Conservation (phyloP, 371 early-diverging fungal genomes). For the Mucor ambiguus region DNA sequence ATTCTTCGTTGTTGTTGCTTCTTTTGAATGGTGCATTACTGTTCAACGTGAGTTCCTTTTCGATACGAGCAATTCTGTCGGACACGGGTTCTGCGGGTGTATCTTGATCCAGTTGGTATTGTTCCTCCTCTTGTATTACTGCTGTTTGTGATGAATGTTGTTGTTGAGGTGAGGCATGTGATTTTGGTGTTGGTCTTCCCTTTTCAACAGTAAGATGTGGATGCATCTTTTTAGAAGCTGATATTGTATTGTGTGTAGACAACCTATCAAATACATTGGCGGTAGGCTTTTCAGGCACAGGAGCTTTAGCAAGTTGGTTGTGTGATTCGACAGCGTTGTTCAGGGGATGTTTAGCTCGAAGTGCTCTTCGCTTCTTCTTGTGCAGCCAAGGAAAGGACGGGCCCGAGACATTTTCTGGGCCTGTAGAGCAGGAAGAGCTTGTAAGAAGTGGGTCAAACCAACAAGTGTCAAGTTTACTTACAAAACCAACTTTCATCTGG, state of each 20-base stretch:
- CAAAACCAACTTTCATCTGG: conserved; percentile 25
- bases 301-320: neutral
- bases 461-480: neutral
- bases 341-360: neutral
- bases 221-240: conserved; percentile 6
- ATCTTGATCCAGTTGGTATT: neutral
- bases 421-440: neutral
- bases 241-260: conserved; percentile 8
- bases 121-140: neutral
- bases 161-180: neutral
- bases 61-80: neutral
- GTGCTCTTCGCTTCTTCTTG: neutral
- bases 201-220: neutral
- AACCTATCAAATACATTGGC: conserved; percentile 9
- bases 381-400: conserved; percentile 7
- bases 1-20: neutral
- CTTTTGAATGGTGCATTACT: neutral
- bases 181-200: neutral
- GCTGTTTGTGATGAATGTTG: neutral
- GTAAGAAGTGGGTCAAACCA: neutral
- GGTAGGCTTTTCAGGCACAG: neutral
- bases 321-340: neutral
- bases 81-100: neutral
- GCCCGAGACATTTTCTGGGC: neutral
- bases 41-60: neutral